Percentiles rank a stretch among this genome's conserved stretches.
Evolutionary conservation across 2,329 filamentous ascomycete species (phyloP).

Genomic region (Waltergamsia citrina): DNA sequence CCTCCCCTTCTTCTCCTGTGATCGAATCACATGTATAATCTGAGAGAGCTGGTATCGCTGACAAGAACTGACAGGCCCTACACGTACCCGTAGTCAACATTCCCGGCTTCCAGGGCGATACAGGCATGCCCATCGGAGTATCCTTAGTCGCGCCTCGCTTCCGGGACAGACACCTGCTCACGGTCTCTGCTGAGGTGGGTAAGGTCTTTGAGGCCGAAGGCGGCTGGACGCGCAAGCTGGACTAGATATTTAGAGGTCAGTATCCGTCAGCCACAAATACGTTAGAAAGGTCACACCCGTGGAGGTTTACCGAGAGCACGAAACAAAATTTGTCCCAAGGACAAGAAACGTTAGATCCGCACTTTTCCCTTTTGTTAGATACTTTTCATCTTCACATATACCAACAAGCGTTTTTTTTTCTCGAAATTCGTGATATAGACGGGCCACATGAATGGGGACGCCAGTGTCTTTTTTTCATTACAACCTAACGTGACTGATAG

Average conservation of each 20-base stretch:
- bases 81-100: constrained; percentile 57
- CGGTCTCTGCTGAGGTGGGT: constrained; percentile 27
- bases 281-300: no score
- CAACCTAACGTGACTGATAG: background rate
- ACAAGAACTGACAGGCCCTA: constrained; percentile 31
- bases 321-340: no score
- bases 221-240: constrained; percentile 14
- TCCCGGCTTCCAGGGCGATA: constrained; percentile 46
- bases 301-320: no score
- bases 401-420: no score
- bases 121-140: constrained; percentile 49
- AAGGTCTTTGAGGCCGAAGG: constrained; percentile 21
- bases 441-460: background rate
- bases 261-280: no score
- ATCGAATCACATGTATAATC: background rate
- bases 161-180: constrained; percentile 32
- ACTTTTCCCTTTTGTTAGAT: no score
- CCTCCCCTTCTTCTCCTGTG: background rate
- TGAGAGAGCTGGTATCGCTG: no score
- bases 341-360: no score
- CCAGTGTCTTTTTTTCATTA: background rate
- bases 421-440: constrained; percentile 1
- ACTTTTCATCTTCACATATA: no score
- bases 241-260: no score
- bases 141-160: constrained; percentile 40